Base-by-base conservation (phyloP, 2,329 filamentous ascomycete species). In the Nothophoma quercina region DNA sequence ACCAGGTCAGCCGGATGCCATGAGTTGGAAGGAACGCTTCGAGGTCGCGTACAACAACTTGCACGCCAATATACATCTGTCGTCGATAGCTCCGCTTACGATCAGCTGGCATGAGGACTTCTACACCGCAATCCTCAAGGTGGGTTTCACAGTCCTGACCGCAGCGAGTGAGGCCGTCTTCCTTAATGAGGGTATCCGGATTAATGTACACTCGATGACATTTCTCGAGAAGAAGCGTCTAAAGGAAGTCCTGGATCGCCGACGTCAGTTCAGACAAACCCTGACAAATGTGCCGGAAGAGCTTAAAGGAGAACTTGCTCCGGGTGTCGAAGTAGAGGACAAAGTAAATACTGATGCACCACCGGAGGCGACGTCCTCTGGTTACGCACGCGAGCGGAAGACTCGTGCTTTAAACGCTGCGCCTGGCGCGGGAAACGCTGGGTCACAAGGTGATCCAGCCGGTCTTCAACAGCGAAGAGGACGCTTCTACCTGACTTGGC, bases 141-240 rank as follows among this genome's bases (percentile, higher is more conserved):
- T 91, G 28, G 95, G 95, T 0, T 97, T 97, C 68, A 88, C 87
- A 9, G 87, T 93, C 10, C 85, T 98, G 55, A 96, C 91, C 0
- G 93, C 96, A 73, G 95, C 95, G 0, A 96, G 91, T 64, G 93
- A 98, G 74, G 93, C 93, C 3, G 95, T 98, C 0, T 98, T 96
- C 68, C 79, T 99, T 9, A 96, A 97, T 56, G 93, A 98, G 73
- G 93, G 93, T 36, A 85, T 85, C 32, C 83, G 83, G 1, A 86
- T 98, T 43, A 87, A 85, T 55, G 79, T 96, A 2, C 86, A 87
- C 59, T 80, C 83, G 28, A 87, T 87, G 75, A 97, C 95, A 0
- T 99, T 95, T 93, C 79, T 98, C 3, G 95, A 99, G 69, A 90
- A 93, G 63, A 90, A 96, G 60, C 84, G 93, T 5, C 80, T 93